Conservation (phyloP, 2,329 filamentous ascomycete genomes). For the Cladosporium sphaerospermum region DNA sequence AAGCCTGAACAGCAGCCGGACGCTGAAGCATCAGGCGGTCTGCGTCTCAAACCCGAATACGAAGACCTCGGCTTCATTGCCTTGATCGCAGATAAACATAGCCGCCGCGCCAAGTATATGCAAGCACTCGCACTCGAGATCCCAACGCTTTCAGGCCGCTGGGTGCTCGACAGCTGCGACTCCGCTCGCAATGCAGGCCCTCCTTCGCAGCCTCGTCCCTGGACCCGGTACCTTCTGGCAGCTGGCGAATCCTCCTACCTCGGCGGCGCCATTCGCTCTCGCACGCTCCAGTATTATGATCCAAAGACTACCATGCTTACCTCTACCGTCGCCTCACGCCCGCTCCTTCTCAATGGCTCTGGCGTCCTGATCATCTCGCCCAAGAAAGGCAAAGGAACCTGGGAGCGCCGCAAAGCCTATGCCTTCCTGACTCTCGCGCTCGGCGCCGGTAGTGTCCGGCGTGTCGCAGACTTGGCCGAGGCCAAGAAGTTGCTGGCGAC, state of each 20-base stretch:
- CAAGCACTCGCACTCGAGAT: slow-evolving; percentile 86
- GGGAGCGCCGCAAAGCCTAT: slow-evolving; percentile 62
- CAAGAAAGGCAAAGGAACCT: slow-evolving; percentile 46
- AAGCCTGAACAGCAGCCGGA: slow-evolving; percentile 5
- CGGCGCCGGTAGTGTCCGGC: slow-evolving; percentile 61
- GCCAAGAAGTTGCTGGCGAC: slow-evolving; percentile 53
- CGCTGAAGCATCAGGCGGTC: slow-evolving; percentile 13
- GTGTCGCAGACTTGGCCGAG: slow-evolving; percentile 59
- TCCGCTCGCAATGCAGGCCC: slow-evolving; percentile 13
- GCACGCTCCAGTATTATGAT: slow-evolving; percentile 57
- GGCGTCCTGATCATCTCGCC: slow-evolving; percentile 68
- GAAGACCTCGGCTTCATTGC: slow-evolving; percentile 67
- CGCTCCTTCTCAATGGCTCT: slow-evolving; percentile 40
- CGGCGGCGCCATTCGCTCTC: slow-evolving; percentile 69
- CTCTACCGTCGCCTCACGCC: slow-evolving; percentile 48
- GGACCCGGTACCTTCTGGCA: slow-evolving; percentile 76
- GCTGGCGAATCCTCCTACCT: slow-evolving; percentile 75
- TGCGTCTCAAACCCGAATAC: slow-evolving; percentile 45
- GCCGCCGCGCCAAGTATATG: slow-evolving; percentile 84
- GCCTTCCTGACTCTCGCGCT: slow-evolving; percentile 74
- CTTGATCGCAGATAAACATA: slow-evolving; percentile 78
- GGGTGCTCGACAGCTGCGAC: slow-evolving; percentile 66
- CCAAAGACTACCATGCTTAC: slow-evolving; percentile 52
- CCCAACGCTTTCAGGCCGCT: slow-evolving; percentile 76
- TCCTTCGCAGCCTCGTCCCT: slow-evolving; percentile 48